Percentiles rank a stretch among this genome's conserved stretches.
phyloP scores from a whole-genome alignment of 2,329 filamentous ascomycete genomes.

The Paecilomyces sp. region DNA sequence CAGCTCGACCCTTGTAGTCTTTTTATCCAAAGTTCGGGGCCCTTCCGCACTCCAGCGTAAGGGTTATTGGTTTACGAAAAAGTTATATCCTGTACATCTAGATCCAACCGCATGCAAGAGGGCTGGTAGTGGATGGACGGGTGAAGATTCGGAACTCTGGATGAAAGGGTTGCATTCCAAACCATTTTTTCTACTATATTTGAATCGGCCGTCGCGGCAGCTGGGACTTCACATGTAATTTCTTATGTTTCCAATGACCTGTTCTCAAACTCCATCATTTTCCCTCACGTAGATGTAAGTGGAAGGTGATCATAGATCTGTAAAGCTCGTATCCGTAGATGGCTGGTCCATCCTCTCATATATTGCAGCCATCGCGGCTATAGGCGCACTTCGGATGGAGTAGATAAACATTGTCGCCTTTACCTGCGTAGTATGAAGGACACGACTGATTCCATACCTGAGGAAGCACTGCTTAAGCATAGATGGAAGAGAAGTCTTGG shows the following conservation, averaged over 20 bases:
- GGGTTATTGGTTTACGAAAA: slow-evolving; percentile 19
- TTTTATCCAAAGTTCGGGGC: not conserved
- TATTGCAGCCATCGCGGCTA: not conserved
- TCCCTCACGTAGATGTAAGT: not conserved
- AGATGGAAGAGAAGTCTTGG: too few species aligned
- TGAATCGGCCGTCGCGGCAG: not conserved
- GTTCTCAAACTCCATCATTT: not conserved
- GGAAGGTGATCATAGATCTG: not conserved
- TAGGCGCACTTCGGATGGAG: not conserved
- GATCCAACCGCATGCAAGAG: slow-evolving; percentile 27
- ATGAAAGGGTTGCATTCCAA: slow-evolving; percentile 2
- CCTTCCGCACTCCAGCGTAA: not conserved
- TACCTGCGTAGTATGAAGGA: too few species aligned
- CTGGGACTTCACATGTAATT: not conserved
- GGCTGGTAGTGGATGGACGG: slow-evolving; percentile 17
- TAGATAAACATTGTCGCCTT: not conserved
- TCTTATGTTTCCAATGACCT: not conserved
- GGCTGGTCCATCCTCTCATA: not conserved
- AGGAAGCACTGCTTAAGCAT: too few species aligned
- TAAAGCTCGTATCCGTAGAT: not conserved
- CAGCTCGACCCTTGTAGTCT: not conserved
- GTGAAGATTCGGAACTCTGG: slow-evolving; percentile 5
- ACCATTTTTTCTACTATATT: not conserved
- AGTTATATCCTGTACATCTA: slow-evolving; percentile 35
- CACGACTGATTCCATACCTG: too few species aligned